A percentile compares a stretch with the other conserved stretches of the same genome.
Evolutionary conservation across 768 basidiomycete species (phyloP).

Genomic region (Suillus tomentosus): DNA sequence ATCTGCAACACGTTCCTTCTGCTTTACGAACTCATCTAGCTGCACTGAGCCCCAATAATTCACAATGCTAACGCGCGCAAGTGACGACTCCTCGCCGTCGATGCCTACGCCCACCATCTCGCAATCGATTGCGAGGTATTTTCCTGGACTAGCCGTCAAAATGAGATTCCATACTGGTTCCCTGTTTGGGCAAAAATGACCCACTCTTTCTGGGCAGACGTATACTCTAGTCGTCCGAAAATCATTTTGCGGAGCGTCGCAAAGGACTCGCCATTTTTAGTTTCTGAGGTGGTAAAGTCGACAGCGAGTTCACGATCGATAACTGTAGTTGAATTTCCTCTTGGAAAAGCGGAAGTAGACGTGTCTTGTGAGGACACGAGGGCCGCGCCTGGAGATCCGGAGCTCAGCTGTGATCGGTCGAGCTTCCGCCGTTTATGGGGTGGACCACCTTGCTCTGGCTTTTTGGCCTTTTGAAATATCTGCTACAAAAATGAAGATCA

Average conservation of each 20-base stretch:
- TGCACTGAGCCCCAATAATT: constrained; percentile 83
- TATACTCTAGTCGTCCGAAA: constrained; percentile 44
- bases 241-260: constrained; percentile 53
- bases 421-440: constrained; percentile 25
- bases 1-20: constrained; percentile 87
- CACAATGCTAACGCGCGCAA: constrained; percentile 88
- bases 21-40: constrained; percentile 84
- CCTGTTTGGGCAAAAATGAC: constrained; percentile 23
- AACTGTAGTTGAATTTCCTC: constrained; percentile 1
- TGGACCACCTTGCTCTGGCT: constrained; percentile 2
- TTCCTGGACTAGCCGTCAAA: constrained; percentile 53
- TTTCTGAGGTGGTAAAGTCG: constrained; percentile 27
- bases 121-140: constrained; percentile 87
- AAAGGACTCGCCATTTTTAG: constrained; percentile 52
- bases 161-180: constrained; percentile 13
- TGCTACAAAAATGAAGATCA: neutral
- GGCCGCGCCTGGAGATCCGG: constrained; percentile 5
- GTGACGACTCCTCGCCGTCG: constrained; percentile 77
- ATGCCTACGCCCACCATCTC: constrained; percentile 97
- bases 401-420: constrained; percentile 10
- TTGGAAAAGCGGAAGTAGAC: constrained; percentile 12
- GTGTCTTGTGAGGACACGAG: constrained; percentile 10
- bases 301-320: constrained; percentile 12
- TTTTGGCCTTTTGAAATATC: neutral
- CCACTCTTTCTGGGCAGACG: constrained; percentile 46